Percentiles rank a stretch among this genome's conserved stretches.
phyloP scores from a whole-genome alignment of 768 basidiomycete genomes.

The Podaxis sp. region DNA sequence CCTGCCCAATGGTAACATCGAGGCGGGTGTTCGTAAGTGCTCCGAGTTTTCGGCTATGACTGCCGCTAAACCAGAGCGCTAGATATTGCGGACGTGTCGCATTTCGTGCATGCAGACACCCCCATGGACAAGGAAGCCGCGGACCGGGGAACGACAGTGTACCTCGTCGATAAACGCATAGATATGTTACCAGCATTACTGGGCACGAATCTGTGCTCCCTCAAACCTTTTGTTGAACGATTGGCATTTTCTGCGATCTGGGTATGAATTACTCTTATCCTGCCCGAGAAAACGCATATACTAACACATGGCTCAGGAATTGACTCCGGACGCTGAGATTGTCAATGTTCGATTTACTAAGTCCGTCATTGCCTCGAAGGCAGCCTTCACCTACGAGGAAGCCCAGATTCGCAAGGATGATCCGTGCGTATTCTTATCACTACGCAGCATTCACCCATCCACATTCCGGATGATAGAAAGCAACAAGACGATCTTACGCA shows the following conservation, averaged over 20 bases:
- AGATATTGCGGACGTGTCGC: constrained; percentile 99
- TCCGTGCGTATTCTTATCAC: constrained; percentile 44
- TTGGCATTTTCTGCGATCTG: constrained; percentile 95
- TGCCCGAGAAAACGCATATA: neutral
- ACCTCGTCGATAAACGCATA: constrained; percentile 96
- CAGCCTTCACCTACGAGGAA: constrained; percentile 95
- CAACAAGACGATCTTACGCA: constrained; percentile 77
- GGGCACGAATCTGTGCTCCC: constrained; percentile 93
- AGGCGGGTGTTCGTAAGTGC: constrained; percentile 94
- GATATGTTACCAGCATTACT: constrained; percentile 95
- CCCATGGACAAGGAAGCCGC: constrained; percentile 97
- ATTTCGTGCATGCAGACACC: constrained; percentile 90
- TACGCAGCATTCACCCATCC: neutral
- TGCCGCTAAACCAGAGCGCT: neutral
- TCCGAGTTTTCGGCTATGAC: neutral
- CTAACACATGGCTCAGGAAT: constrained; percentile 52
- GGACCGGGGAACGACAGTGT: constrained; percentile 94
- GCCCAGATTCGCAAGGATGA: constrained; percentile 95
- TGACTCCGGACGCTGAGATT: constrained; percentile 85
- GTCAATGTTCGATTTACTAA: constrained; percentile 90
- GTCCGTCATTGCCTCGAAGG: constrained; percentile 94
- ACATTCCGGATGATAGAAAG: constrained; percentile 40
- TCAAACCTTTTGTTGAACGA: constrained; percentile 89
- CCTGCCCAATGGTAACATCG: constrained; percentile 89
- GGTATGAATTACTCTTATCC: constrained; percentile 41